Conservation (phyloP, 1,139 yeast species). For the Candida buenavistaensis region DNA sequence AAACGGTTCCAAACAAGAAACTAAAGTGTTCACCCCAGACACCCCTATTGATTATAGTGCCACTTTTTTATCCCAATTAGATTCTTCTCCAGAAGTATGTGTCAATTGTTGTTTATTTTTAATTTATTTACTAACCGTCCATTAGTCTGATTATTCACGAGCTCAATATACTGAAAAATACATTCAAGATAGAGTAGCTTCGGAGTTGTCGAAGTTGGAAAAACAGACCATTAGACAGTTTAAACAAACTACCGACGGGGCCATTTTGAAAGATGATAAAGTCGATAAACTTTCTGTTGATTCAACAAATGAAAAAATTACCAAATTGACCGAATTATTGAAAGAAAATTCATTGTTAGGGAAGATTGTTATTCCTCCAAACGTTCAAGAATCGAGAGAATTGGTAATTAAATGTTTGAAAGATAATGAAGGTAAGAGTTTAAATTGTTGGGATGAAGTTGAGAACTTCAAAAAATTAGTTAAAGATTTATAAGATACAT, state of each 20-base stretch:
- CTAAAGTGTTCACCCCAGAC: slow-evolving; percentile 66
- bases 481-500: slow-evolving; percentile 22
- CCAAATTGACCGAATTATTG: slow-evolving; percentile 47
- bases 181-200: slow-evolving; percentile 73
- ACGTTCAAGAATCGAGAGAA: slow-evolving; percentile 48
- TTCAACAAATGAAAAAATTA: slow-evolving; percentile 38
- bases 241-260: slow-evolving; percentile 48
- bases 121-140: slow-evolving; percentile 26
- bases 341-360: slow-evolving; percentile 49
- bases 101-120: slow-evolving; percentile 1
- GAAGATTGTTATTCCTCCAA: slow-evolving; percentile 32
- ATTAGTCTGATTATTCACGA: slow-evolving; percentile 72
- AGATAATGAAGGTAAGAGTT: slow-evolving; percentile 68
- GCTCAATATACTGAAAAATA: slow-evolving; percentile 76
- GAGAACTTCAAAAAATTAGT: slow-evolving; percentile 63
- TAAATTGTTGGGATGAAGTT: slow-evolving; percentile 89
- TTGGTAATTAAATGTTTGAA: slow-evolving; percentile 65
- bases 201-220: slow-evolving; percentile 64
- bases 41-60: slow-evolving; percentile 78
- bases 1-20: slow-evolving; percentile 58
- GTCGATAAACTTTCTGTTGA: slow-evolving; percentile 23
- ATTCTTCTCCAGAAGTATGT: slow-evolving; percentile 63
- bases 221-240: slow-evolving; percentile 57
- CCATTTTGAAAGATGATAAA: slow-evolving; percentile 33
- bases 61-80: slow-evolving; percentile 67